Conservation (phyloP, 2,329 filamentous ascomycete genomes). For the Albophoma yamanashiensis region DNA sequence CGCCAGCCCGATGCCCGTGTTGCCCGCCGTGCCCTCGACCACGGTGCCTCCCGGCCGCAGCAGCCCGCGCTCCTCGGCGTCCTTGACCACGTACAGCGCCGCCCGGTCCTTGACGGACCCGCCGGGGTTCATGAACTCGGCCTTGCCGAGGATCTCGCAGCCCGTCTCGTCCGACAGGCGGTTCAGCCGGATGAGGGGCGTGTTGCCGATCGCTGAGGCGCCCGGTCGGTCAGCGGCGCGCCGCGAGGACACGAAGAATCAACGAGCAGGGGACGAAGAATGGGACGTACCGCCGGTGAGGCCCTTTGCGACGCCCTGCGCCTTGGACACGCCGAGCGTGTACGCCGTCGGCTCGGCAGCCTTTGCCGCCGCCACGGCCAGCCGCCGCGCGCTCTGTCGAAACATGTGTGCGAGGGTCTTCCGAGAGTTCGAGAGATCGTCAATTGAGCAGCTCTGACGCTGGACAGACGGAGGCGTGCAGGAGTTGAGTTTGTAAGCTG, state of each 20-base stretch:
- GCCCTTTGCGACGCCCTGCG: conserved; percentile 68
- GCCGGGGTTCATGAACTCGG: conserved; percentile 97
- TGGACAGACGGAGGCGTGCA: neutral
- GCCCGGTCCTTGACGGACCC: conserved; percentile 95
- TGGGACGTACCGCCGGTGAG: conserved; percentile 62
- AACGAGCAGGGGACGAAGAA: neutral
- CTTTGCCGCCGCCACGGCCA: conserved; percentile 45
- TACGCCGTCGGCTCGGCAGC: conserved; percentile 41
- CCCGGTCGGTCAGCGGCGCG: neutral
- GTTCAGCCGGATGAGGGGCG: conserved; percentile 84
- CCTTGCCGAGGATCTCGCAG: conserved; percentile 90
- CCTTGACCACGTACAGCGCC: conserved; percentile 83
- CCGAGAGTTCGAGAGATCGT: conserved; percentile 4
- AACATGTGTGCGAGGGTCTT: conserved; percentile 42
- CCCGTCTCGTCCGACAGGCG: conserved; percentile 81
- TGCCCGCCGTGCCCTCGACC: conserved; percentile 92
- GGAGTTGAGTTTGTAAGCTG: neutral
- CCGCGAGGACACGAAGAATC: neutral
- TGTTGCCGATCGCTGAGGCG: conserved; percentile 81
- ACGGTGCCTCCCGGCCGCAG: conserved; percentile 83
- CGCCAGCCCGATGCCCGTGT: conserved; percentile 94
- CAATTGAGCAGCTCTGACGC: neutral
- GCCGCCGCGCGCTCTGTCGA: conserved; percentile 54
- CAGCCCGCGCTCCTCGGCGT: conserved; percentile 82
- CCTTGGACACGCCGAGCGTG: conserved; percentile 63